Percentiles rank a stretch among this genome's conserved stretches.
phyloP scores from a whole-genome alignment of 768 basidiomycete species.

The Russula earlei region DNA sequence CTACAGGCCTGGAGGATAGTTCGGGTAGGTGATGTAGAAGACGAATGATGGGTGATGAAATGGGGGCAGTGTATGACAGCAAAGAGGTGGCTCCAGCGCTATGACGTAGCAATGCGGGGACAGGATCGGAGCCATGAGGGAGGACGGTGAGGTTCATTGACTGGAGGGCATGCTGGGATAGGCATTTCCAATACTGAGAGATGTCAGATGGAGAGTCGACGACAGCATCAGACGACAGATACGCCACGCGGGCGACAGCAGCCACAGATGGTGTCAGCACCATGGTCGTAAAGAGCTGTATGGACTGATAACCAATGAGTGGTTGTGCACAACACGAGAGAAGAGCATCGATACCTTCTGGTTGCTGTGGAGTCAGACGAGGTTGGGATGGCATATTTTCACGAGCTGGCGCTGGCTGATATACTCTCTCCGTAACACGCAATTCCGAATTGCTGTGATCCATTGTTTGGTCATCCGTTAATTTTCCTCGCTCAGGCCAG shows the following conservation, averaged over 20 bases:
- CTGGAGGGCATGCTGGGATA: constrained; percentile 22
- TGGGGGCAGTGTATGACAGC: constrained; percentile 49
- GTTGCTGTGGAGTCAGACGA: background rate
- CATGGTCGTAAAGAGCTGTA: background rate
- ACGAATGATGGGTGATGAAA: constrained; percentile 43
- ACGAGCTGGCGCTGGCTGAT: background rate
- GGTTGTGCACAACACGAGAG: background rate
- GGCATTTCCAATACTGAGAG: constrained; percentile 35
- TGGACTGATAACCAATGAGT: background rate
- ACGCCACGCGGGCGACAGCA: constrained; percentile 60
- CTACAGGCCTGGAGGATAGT: constrained; percentile 55
- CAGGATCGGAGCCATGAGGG: constrained; percentile 59
- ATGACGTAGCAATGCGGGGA: constrained; percentile 45
- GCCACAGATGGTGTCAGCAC: constrained; percentile 22
- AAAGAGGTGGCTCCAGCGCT: constrained; percentile 33
- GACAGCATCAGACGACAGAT: constrained; percentile 56
- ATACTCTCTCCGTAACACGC: background rate
- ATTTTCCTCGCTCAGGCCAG: background rate
- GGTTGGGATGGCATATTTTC: background rate
- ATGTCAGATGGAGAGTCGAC: constrained; percentile 39
- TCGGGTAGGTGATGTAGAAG: constrained; percentile 64
- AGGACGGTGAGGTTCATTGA: constrained; percentile 37
- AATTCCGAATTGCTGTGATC: constrained; percentile 7
- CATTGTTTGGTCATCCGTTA: background rate
- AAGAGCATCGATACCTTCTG: background rate